Evolutionary conservation across 2,329 filamentous ascomycete species (phyloP), one percentile per base, ranked within the genome.

Genomic region (Exserohilum rostratum): DNA sequence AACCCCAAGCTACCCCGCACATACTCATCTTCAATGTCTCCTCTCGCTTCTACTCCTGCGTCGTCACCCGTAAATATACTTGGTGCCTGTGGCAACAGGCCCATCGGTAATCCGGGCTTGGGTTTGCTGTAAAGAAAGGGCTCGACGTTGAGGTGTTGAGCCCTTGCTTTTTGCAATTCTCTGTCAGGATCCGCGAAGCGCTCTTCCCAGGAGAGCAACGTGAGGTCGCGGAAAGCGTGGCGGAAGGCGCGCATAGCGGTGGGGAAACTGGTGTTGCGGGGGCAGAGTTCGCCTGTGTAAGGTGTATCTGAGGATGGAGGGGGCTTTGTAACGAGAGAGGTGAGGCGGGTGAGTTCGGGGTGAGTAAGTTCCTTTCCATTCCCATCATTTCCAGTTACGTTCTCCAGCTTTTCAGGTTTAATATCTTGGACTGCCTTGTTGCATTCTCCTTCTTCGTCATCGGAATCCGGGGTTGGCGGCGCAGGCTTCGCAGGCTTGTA

Each of bases 161-260:
- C 64, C 29, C 60, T 65, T 0, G 62, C 30, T 6, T 62, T 61
- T 22, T 75, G 69, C 3, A 67, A 40, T 0, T 33, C 29, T 5
- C 50, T 53, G 29, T 65, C 53, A 11, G 54, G n/a, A 2, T 30
- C 10, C 33, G 67, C 62, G 50, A 76, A 61, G 13, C 79, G 77
- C 37, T 77, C 66, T 55, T 77, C 71, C 79, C 79, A 81, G 3
- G 69, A 46, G 0, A 77, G 61, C 2, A 72, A 63, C 0, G 78
- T 79, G 13, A 75, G 65, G 55, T 74, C 70, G 45, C 67, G 63
- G 70, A 80, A 81, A 6, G 67, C 62, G 42, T 71, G 65, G 40
- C 72, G 70, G 68, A 80, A 79, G 40, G 62, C 50, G 22, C 61
- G 61, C 51, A 72, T 73, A 9, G 78, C 76, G 9, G 67, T 62